Evolutionary conservation across 192 early-diverging fungal genomes (phyloP).

Genomic region (Paraglomus occultum): DNA sequence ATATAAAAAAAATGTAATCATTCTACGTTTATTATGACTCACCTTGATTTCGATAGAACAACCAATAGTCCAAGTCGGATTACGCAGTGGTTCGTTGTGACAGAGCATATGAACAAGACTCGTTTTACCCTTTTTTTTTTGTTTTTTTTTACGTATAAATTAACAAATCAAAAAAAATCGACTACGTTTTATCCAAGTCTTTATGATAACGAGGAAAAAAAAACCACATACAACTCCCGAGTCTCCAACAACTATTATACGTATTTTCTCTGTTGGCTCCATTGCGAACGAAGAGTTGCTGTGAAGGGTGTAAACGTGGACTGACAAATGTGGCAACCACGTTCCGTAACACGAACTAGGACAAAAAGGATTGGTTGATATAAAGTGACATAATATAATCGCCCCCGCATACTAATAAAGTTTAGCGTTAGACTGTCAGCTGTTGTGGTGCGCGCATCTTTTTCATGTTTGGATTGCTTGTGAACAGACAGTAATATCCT

Average conservation of each 20-base stretch:
- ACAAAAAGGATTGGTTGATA: too few relatives aligned
- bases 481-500: too few relatives aligned
- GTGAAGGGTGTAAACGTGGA: too few relatives aligned
- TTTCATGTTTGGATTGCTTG: too few relatives aligned
- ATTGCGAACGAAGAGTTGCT: background rate
- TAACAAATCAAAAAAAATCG: background rate
- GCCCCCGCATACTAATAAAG: too few relatives aligned
- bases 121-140: conserved; percentile 44
- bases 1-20: conserved; percentile 21
- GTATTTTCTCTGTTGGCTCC: conserved; percentile 21
- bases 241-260: conserved; percentile 27
- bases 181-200: background rate
- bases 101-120: conserved; percentile 54
- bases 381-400: too few relatives aligned
- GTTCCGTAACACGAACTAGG: too few relatives aligned
- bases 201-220: background rate
- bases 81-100: conserved; percentile 40
- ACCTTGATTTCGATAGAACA: conserved; percentile 53
- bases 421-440: too few relatives aligned
- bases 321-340: too few relatives aligned
- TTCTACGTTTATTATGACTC: too few relatives aligned
- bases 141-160: background rate
- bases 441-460: too few relatives aligned
- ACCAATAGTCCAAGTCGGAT: conserved; percentile 45
- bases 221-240: conserved; percentile 25